Conservation (phyloP, 768 basidiomycete genomes). For the Amanita thiersii region DNA sequence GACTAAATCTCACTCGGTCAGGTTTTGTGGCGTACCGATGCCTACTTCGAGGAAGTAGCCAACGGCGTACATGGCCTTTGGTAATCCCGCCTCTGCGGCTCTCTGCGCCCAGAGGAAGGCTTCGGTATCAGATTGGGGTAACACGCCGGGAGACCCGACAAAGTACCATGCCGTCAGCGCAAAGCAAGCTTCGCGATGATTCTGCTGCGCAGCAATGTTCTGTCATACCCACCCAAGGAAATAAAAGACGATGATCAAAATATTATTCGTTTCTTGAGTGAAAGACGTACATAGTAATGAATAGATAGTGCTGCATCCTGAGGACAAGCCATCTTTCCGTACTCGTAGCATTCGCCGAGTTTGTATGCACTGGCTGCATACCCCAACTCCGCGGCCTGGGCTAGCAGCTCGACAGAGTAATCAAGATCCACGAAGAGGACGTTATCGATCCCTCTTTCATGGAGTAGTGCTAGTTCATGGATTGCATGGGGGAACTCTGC, state of each 20-base stretch:
- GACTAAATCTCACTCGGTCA: conserved; percentile 47
- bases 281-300: conserved; percentile 88
- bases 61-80: conserved; percentile 96
- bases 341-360: conserved; percentile 97
- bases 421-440: conserved; percentile 96
- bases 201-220: conserved; percentile 98
- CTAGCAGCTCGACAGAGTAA: conserved; percentile 89
- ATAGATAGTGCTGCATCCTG: conserved; percentile 96
- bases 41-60: conserved; percentile 98
- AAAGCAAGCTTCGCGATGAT: conserved; percentile 95
- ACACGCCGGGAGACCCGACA: conserved; percentile 93
- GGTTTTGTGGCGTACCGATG: conserved; percentile 66
- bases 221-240: conserved; percentile 21
- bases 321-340: conserved; percentile 97
- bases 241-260: conserved; percentile 1
- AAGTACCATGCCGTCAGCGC: conserved; percentile 99
- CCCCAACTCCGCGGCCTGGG: conserved; percentile 91
- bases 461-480: conserved; percentile 88
- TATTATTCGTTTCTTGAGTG: no score
- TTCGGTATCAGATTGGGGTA: conserved; percentile 98
- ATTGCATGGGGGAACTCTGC: conserved; percentile 95
- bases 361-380: conserved; percentile 96
- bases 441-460: conserved; percentile 97
- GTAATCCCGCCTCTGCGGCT: conserved; percentile 85
- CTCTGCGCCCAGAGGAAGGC: conserved; percentile 97